Evolutionary conservation across 352 stramenopile genomes (phyloP), one percentile per base, ranked within the genome.

Genomic region (Phytophthora vignae): DNA sequence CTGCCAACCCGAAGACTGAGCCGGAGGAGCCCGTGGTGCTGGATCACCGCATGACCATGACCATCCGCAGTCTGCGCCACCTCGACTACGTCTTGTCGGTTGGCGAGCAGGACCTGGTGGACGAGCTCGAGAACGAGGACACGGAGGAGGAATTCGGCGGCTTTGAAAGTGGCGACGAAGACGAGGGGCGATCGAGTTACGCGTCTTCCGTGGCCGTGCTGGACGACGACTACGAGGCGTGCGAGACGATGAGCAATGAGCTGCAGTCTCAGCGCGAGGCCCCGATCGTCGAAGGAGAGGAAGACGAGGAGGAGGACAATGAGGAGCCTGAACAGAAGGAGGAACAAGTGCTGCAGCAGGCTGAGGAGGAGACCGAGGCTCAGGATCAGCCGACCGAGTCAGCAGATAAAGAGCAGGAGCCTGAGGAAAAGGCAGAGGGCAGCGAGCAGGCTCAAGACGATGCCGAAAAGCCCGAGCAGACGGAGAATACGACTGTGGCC

Each of bases 141-240:
- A 44, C 55, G 12, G 59, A 73, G 66, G 59, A 73, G 66, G 75
- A 69, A 52, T 79, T 76, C 56, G 49, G 65, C 1, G 73, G 61
- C 12, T 70, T 86, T 70, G 72, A 84, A 64, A 55, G 60, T 66
- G 71, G 72, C 53, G 73, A 84, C 49, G 77, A 79, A 61, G 63
- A 29, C 11, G 74, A 75, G 25, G 54, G 42, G 25, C 77, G 74
- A 1, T 71, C 73, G 55, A 90, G 82, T 64, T 77, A 77, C 50
- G 74, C 71, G 15, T 91, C 83, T 25, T 91, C 83, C 8, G 80
- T 91, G 29, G 81, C 83, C n/a, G 75, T 91, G 19, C 33, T 91
- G 55, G 83, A 90, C 31, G 52, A 83, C 9, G 74, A 80, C 27
- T 67, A 67, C 31, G 64, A 74, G 29, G 54, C 54, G 29, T 74